These are phyloP conservation scores for Geranomyces michiganensis DNA, from an alignment of 192 early-diverging fungal species.

Conservation along the genomic window DNA sequence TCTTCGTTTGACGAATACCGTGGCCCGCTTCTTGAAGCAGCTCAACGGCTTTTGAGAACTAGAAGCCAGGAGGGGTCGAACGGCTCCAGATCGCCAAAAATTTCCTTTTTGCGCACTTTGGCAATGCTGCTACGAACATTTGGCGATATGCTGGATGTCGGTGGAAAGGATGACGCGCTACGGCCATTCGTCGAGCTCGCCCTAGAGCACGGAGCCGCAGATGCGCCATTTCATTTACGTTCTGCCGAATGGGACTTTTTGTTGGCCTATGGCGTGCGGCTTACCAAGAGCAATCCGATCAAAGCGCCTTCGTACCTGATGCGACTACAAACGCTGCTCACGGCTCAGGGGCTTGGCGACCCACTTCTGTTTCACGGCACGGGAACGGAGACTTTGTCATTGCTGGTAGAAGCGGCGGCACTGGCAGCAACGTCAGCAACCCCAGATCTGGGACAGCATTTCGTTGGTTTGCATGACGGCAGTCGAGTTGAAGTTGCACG, in stretches of 20 bases:
- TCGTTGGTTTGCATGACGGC: conserved; percentile 9
- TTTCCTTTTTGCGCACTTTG: conserved; percentile 28
- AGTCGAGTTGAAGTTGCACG: conserved; percentile 2
- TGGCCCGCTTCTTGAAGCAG: conserved; percentile 4
- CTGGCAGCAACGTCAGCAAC: neutral
- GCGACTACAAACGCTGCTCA: neutral
- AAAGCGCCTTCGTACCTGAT: neutral
- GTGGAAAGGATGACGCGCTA: conserved; percentile 35
- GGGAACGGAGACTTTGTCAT: neutral
- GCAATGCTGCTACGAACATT: conserved; percentile 15
- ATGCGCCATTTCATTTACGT: neutral
- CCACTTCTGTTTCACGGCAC: neutral
- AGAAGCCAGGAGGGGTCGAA: neutral
- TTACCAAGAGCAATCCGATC: neutral
- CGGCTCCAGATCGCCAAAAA: neutral
- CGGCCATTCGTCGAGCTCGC: conserved; percentile 31
- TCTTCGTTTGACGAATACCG: conserved; percentile 37
- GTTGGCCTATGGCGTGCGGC: neutral
- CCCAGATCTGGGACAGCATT: neutral
- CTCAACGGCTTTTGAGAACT: neutral
- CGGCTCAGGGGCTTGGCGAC: neutral
- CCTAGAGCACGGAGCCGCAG: neutral
- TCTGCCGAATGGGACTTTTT: conserved; percentile 6
- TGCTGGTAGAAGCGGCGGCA: neutral
- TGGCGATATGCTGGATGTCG: conserved; percentile 31